Evolutionary conservation across 2,329 filamentous ascomycete species (phyloP).

Genomic region (Saccharata proteae): DNA sequence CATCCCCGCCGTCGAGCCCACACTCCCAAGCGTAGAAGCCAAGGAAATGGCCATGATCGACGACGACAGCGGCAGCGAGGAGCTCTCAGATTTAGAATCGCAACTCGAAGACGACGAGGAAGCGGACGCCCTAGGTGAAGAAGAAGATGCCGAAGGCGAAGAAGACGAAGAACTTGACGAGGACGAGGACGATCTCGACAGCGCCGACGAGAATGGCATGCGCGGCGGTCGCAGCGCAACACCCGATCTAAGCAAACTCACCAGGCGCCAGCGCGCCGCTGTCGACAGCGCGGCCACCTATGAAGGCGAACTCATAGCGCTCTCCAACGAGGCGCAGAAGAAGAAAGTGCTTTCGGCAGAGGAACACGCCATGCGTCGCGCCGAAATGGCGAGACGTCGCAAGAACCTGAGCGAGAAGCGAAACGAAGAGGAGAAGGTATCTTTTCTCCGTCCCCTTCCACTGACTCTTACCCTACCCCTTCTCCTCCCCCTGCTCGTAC

Average conservation of each 20-base stretch:
- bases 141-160: conserved; percentile 25
- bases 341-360: conserved; percentile 63
- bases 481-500: background rate
- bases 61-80: conserved; percentile 33
- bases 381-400: conserved; percentile 60
- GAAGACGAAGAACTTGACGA: conserved; percentile 35
- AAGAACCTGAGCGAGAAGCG: conserved; percentile 66
- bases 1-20: conserved; percentile 15
- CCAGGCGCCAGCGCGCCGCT: conserved; percentile 53
- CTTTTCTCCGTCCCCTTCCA: conserved; percentile 6
- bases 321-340: conserved; percentile 57
- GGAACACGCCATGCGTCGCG: conserved; percentile 59
- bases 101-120: conserved; percentile 30
- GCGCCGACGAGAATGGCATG: conserved; percentile 40
- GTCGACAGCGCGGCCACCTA: conserved; percentile 43
- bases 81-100: conserved; percentile 27
- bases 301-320: conserved; percentile 34
- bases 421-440: conserved; percentile 66
- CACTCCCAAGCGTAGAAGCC: conserved; percentile 26
- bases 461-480: background rate
- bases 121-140: conserved; percentile 36
- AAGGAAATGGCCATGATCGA: conserved; percentile 38
- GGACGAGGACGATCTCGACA: conserved; percentile 34
- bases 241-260: conserved; percentile 54
- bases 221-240: conserved; percentile 44